These are phyloP conservation scores for Claviceps fusiformis DNA, from an alignment of 2,329 filamentous ascomycete species.

Conservation along the genomic window DNA sequence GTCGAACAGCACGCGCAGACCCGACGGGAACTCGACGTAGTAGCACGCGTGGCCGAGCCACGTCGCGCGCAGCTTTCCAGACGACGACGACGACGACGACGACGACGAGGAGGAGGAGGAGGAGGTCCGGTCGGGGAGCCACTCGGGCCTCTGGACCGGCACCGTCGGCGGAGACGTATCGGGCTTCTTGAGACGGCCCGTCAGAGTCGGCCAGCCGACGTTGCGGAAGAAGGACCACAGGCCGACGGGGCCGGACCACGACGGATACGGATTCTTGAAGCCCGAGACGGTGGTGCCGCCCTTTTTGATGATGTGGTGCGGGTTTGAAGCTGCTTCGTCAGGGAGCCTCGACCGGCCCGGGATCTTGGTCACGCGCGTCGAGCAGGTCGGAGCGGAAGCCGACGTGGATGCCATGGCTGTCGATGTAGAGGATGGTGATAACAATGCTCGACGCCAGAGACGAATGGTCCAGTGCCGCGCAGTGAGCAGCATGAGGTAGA, in stretches of 20 bases:
- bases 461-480: conserved; percentile 3
- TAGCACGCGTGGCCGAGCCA: conserved; percentile 96
- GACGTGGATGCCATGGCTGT: conserved; percentile 1
- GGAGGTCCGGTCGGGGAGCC: conserved; percentile 24
- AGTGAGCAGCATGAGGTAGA: background rate
- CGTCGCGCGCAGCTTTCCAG: conserved; percentile 58
- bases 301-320: conserved; percentile 32
- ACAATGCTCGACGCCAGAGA: conserved; percentile 4
- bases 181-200: conserved; percentile 31
- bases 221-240: conserved; percentile 15
- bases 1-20: conserved; percentile 68
- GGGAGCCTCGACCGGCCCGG: conserved; percentile 20
- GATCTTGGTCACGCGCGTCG: conserved; percentile 10
- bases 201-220: conserved; percentile 25
- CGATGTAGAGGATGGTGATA: background rate
- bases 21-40: conserved; percentile 77
- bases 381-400: too few relatives aligned
- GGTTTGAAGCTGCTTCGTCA: conserved; percentile 28
- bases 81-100: conserved; percentile 26
- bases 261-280: conserved; percentile 40
- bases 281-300: conserved; percentile 23
- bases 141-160: conserved; percentile 50
- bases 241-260: conserved; percentile 17
- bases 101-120: too few relatives aligned
- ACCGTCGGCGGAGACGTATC: conserved; percentile 54